These are phyloP conservation scores for Vanilla planifolia DNA, from an alignment of 106 monocot genomes.

Conservation along the genomic window DNA sequence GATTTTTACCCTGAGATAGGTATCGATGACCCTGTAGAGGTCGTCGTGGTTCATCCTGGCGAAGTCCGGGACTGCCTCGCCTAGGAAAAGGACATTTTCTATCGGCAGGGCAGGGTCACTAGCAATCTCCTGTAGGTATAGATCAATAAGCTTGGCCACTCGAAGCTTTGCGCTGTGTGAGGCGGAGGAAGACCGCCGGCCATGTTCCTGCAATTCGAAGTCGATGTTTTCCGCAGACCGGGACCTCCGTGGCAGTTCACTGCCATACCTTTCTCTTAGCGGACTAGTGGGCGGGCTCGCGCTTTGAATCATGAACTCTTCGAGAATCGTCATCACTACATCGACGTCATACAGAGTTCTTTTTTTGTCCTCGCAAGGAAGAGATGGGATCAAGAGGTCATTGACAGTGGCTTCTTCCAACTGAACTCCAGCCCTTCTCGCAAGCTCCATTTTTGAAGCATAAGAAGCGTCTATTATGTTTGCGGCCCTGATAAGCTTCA, in stretches of 20 bases:
- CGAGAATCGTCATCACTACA: conserved; percentile 51
- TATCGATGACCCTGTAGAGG: conserved; percentile 71
- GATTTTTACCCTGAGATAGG: conserved; percentile 59
- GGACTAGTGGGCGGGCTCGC: conserved; percentile 56
- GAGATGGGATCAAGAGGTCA: conserved; percentile 54
- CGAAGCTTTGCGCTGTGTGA: conserved; percentile 60
- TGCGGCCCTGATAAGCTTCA: conserved; percentile 52
- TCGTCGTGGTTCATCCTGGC: conserved; percentile 72
- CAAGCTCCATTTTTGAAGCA: conserved; percentile 47
- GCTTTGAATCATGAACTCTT: conserved; percentile 65
- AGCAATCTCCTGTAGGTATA: conserved; percentile 59
- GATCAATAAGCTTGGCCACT: conserved; percentile 67
- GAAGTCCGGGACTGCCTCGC: conserved; percentile 66
- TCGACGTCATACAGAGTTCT: conserved; percentile 62
- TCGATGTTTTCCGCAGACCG: conserved; percentile 55
- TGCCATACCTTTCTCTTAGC: conserved; percentile 20
- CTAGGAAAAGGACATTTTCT: conserved; percentile 54
- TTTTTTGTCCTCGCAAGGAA: conserved; percentile 12
- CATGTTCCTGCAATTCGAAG: conserved; percentile 37
- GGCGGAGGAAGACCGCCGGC: conserved; percentile 59
- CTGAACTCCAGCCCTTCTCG: conserved; percentile 41
- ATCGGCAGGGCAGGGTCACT: conserved; percentile 46
- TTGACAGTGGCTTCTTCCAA: conserved; percentile 52
- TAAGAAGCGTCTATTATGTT: conserved; percentile 36
- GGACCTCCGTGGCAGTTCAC: conserved; percentile 28